phyloP scores from a whole-genome alignment of 371 early-diverging fungal genomes.

The Rhizomucor miehei region DNA sequence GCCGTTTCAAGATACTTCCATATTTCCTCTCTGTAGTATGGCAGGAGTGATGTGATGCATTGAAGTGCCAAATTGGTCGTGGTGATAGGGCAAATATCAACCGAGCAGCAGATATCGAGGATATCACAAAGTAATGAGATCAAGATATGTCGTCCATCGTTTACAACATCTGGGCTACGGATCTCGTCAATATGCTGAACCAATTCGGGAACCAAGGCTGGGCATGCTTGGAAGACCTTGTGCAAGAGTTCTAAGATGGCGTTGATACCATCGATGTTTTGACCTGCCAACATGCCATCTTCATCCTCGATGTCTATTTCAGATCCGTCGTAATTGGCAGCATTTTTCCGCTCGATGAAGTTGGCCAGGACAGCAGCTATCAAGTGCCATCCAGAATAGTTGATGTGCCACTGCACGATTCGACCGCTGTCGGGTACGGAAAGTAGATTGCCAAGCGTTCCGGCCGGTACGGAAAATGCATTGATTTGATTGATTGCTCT shows the following conservation, averaged over 20 bases:
- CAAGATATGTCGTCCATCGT: constrained; percentile 15
- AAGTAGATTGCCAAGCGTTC: constrained; percentile 17
- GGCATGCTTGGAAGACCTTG: constrained; percentile 17
- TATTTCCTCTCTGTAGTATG: constrained; percentile 24
- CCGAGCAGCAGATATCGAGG: constrained; percentile 14
- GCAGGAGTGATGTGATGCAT: constrained; percentile 33
- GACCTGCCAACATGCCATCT: constrained; percentile 15
- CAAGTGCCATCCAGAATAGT: constrained; percentile 40
- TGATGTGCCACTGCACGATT: constrained; percentile 20
- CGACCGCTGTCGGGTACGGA: constrained; percentile 11
- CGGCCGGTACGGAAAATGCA: constrained; percentile 18
- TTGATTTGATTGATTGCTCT: constrained; percentile 4
- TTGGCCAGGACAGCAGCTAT: constrained; percentile 18
- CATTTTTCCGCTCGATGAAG: constrained; percentile 10
- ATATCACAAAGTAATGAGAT: constrained; percentile 28
- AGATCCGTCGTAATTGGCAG: neutral
- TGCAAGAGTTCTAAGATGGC: constrained; percentile 29
- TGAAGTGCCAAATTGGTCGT: constrained; percentile 26
- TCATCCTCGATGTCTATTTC: constrained; percentile 17
- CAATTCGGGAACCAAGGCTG: constrained; percentile 16
- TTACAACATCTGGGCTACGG: neutral
- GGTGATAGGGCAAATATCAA: constrained; percentile 13
- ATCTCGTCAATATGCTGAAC: constrained; percentile 29
- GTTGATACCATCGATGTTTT: constrained; percentile 17
- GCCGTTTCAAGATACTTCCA: constrained; percentile 32